Evolutionary conservation across 179 eudicot genomes (phyloP).

Genomic region (Heliamphora pulchella): DNA sequence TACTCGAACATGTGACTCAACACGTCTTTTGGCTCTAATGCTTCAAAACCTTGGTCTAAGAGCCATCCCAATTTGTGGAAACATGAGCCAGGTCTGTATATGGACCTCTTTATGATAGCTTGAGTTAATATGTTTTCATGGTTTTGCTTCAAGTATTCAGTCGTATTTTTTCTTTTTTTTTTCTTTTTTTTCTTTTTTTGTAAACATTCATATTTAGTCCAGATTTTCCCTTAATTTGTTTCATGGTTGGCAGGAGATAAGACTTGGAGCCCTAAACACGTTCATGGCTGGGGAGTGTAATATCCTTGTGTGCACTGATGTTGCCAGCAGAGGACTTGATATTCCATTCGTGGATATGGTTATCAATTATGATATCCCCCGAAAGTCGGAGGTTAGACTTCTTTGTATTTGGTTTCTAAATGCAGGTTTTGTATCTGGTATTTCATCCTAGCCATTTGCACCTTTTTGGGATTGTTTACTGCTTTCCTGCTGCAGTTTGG

Average conservation of each 20-base stretch:
- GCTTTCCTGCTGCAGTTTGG: not conserved
- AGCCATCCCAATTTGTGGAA: constrained; percentile 81
- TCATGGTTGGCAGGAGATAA: constrained; percentile 44
- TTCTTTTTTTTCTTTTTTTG: no score
- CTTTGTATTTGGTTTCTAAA: not conserved
- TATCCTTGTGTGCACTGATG: constrained; percentile 77
- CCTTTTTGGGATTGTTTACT: not conserved
- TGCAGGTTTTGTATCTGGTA: not conserved
- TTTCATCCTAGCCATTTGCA: not conserved
- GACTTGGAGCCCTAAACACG: constrained; percentile 82
- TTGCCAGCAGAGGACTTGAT: constrained; percentile 92
- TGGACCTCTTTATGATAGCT: not conserved
- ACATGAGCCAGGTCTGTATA: constrained; percentile 64
- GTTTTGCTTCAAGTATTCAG: not conserved
- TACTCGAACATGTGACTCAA: constrained; percentile 72
- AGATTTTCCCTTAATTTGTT: not conserved
- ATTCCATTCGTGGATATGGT: constrained; percentile 88
- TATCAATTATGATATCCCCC: constrained; percentile 77
- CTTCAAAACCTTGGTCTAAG: constrained; percentile 81
- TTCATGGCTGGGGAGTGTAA: constrained; percentile 89
- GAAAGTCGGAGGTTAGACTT: constrained; percentile 34
- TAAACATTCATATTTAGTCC: not conserved
- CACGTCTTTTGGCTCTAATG: constrained; percentile 58
- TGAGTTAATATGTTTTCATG: not conserved
- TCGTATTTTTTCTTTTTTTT: not conserved